Percentiles rank a stretch among this genome's conserved stretches.
Evolutionary conservation across 2,329 filamentous ascomycete genomes (phyloP).

Genomic region (Alternaria longipes): DNA sequence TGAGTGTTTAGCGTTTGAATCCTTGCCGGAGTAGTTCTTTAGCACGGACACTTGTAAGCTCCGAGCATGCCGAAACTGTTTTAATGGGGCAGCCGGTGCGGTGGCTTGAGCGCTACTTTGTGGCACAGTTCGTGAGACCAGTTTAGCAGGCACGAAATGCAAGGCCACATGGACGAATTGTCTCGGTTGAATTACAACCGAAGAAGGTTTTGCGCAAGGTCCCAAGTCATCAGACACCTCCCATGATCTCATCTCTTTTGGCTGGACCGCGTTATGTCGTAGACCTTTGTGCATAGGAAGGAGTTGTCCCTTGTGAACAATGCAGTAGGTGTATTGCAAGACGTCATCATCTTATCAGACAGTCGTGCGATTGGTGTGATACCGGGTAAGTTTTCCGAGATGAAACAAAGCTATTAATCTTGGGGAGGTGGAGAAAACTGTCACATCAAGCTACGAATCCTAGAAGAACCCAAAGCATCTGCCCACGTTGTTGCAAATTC

Average conservation of each 20-base stretch:
- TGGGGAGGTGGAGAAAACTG: neutral
- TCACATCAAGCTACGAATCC: neutral
- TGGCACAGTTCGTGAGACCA: neutral
- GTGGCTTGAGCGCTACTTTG: conserved; percentile 1
- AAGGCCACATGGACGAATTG: neutral
- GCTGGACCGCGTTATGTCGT: neutral
- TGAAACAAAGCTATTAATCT: neutral
- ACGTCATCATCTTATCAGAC: neutral
- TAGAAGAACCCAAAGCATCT: neutral
- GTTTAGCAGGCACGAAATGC: neutral
- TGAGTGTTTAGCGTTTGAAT: conserved; percentile 14
- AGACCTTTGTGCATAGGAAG: neutral
- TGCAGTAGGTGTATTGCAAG: neutral
- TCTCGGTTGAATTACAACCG: neutral
- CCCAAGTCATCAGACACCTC: neutral
- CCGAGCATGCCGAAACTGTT: conserved; percentile 7
- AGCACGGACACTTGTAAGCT: neutral
- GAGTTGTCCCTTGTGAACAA: neutral
- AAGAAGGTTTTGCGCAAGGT: neutral
- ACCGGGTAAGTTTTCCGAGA: neutral
- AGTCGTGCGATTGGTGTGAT: neutral
- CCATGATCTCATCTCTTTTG: neutral
- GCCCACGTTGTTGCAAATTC: neutral
- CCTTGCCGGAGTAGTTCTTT: neutral
- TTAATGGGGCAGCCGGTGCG: conserved; percentile 3